Base-by-base conservation (phyloP, 1,139 yeast species). In the Diutina rugosa region DNA sequence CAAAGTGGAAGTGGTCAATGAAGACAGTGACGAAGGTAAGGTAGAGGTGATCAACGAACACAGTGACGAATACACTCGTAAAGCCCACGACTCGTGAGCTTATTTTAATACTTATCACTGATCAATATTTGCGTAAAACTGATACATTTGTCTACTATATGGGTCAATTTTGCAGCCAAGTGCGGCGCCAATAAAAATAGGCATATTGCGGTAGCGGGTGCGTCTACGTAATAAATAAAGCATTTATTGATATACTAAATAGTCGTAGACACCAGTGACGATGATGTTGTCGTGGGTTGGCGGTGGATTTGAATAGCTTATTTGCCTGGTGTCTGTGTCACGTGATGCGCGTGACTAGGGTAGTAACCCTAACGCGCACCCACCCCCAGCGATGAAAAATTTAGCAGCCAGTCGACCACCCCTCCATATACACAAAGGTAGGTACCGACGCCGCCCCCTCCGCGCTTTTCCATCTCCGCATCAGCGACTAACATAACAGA, bases 1-100 rank as follows among this genome's bases (percentile, higher is more conserved):
- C 28, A 44, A 44, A 9, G 26, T 16, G 5, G 48, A 21, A 10
- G n/a, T 21, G n/a, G 10, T 46, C 45, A 61, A 66, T 58, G 64
- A 67, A 51, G 60, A 57, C 41, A 61, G 59, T 14, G 61, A 66
- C 6, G n/a, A 12, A 7, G 69, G 18, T n/a, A 44, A 44, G 46
- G 46, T 44, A 4, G 18, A 12, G 9, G 18, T 44, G 18, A 21
- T 21, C 26, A 21, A 21, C 26, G 4, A 21, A 21, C 26, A 21
- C 26, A 21, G 26, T 21, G 41, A 35, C 14, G 41, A 35, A 10
- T 35, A 35, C 41, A 35, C 41, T 35, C 41, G 41, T 35, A 35
- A 35, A 10, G 41, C 14, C 14, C 41, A 35, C 41, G 41, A 12
- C 5, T 12, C 41, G 41, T 35, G 41, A 35, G 41, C 41, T 35